Base-by-base conservation (phyloP, 306 rosid species). In the Alnus rubra region DNA sequence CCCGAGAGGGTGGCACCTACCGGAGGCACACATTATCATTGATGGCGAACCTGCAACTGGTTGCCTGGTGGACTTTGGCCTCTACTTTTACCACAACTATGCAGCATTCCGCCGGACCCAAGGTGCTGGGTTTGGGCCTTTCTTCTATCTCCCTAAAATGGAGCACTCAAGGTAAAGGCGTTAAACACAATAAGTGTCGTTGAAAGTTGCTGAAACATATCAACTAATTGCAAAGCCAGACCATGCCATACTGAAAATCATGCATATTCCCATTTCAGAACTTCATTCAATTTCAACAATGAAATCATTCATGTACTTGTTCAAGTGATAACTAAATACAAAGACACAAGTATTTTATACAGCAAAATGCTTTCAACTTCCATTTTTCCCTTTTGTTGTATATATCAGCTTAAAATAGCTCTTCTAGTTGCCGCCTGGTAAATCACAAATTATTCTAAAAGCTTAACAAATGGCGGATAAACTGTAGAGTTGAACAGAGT, bases 121-220 rank as follows among this genome's bases (percentile, higher is more conserved):
- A 76, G 98, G 93, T 12, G 87, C 81, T 19, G 98, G 98, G 8
- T 88, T 83, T 56, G 98, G 98, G 8, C 97, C 98, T 23, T 94
- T 95, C 86, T 92, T 95, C 78, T 95, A 95, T 78, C 97, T 95
- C 49, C 98, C 98, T 16, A 95, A 95, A 78, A 88, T 95, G 97
- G 97, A 95, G 84, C 91, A 92, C 79, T 92, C 98, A 44, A 89
- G 98, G 98, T 92, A 82, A 54, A 58, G 53, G 62, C 1, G 2
- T 30, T 13, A n/a, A n/a, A n/a, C n/a, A 52, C 19, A 23, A 62
- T 1, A 16, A 53, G 4, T 9, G 37, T n/a, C n/a, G n/a, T 52
- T 52, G 18, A 14, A 52, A 52, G 56, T 23, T 64, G 70, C 44
- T 64, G 47, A 64, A 6, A 54, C n/a, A 54, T 11, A 54, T 18